Evolutionary conservation across 768 basidiomycete genomes (phyloP).

Genomic region (Rubroboletus satanas): DNA sequence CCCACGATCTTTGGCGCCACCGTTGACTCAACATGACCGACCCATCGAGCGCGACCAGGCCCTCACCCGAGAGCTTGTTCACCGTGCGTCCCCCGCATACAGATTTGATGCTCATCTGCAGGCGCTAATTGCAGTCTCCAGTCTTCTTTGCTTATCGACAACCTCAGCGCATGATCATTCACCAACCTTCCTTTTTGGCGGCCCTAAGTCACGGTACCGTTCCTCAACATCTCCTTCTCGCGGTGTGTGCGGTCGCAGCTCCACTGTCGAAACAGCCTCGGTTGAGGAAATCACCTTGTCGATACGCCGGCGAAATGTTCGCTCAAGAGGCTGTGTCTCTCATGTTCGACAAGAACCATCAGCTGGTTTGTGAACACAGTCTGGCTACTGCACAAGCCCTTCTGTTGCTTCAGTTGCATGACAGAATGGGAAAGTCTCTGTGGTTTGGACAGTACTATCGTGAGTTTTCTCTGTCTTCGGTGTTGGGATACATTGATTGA

Average conservation of each 20-base stretch:
- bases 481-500: conserved; percentile 7
- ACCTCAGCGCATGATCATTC: conserved; percentile 70
- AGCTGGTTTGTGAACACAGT: conserved; percentile 56
- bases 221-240: conserved; percentile 66
- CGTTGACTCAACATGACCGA: conserved; percentile 36
- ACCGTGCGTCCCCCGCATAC: conserved; percentile 44
- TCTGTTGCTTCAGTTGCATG: conserved; percentile 67
- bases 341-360: conserved; percentile 69
- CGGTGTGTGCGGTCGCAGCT: conserved; percentile 75
- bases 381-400: conserved; percentile 74
- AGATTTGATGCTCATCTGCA: not conserved
- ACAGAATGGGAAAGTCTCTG: conserved; percentile 41
- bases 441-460: conserved; percentile 31
- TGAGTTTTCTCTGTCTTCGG: conserved; percentile 17
- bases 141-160: conserved; percentile 84
- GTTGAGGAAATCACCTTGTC: conserved; percentile 51
- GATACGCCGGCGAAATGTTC: conserved; percentile 51
- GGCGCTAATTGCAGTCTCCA: conserved; percentile 26
- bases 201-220: conserved; percentile 63
- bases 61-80: conserved; percentile 70
- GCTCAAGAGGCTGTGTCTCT: conserved; percentile 58
- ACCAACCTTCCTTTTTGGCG: conserved; percentile 72
- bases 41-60: conserved; percentile 53
- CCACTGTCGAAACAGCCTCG: conserved; percentile 67
- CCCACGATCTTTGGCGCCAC: conserved; percentile 36